These are phyloP conservation scores for Haberlea rhodopensis DNA, from an alignment of 257 asterid genomes.

Conservation along the genomic window DNA sequence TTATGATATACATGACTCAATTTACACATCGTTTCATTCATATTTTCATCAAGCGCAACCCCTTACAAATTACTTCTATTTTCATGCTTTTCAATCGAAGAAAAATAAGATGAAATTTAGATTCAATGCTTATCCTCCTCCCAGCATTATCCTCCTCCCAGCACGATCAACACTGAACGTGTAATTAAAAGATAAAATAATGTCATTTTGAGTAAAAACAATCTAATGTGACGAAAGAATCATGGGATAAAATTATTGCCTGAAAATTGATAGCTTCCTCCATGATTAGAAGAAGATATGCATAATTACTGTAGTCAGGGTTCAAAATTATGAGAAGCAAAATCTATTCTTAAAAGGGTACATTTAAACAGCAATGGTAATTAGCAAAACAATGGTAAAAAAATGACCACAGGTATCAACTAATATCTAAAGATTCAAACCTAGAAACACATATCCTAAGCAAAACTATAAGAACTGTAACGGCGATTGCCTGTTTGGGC, in stretches of 20 bases:
- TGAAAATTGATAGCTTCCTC: background rate
- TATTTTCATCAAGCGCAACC: background rate
- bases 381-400: background rate
- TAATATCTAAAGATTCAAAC: background rate
- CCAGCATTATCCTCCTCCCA: too few relatives aligned
- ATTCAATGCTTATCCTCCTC: background rate
- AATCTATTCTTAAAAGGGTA: background rate
- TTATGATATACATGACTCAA: background rate
- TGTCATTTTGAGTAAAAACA: too few relatives aligned
- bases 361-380: background rate
- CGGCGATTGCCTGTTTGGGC: background rate
- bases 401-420: background rate
- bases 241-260: background rate
- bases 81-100: background rate
- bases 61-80: background rate
- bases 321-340: too few relatives aligned
- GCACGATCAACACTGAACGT: too few relatives aligned
- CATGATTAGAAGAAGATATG: background rate
- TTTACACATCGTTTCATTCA: background rate
- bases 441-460: background rate
- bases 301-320: background rate
- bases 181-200: too few relatives aligned
- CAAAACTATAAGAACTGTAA: background rate
- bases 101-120: background rate
- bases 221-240: too few relatives aligned